These are phyloP conservation scores for Schizophyllum commune DNA, from an alignment of 1,284 basidiomycete species.

Conservation along the genomic window DNA sequence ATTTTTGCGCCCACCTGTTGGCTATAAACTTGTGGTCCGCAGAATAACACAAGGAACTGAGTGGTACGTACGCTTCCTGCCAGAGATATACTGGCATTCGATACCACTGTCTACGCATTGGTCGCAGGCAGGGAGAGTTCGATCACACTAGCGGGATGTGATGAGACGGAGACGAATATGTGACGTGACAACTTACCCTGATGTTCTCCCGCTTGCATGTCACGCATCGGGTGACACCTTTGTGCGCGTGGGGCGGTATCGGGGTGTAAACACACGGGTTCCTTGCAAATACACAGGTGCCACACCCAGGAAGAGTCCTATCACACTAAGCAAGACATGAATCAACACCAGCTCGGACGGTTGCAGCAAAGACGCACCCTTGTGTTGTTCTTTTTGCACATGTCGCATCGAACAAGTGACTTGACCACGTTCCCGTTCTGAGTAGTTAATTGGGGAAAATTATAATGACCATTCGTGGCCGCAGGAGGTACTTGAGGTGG, in stretches of 20 bases:
- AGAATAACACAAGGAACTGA: not conserved
- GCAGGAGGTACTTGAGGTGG: too few species aligned
- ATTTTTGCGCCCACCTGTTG: not conserved
- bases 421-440: constrained; percentile 32
- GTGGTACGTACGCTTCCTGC: not conserved
- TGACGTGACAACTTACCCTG: constrained; percentile 37
- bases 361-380: constrained; percentile 39
- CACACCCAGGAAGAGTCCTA: constrained; percentile 61
- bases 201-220: constrained; percentile 56
- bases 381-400: constrained; percentile 61
- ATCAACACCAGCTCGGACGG: not conserved
- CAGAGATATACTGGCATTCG: not conserved
- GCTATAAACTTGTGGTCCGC: not conserved
- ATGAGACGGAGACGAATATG: constrained; percentile 6
- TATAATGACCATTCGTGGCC: too few species aligned
- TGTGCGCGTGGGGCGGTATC: constrained; percentile 62
- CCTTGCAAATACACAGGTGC: constrained; percentile 57
- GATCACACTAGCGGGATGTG: constrained; percentile 43
- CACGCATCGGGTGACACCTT: constrained; percentile 67
- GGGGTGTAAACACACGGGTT: constrained; percentile 65
- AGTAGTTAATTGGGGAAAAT: too few species aligned
- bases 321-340: constrained; percentile 44
- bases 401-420: constrained; percentile 49
- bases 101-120: constrained; percentile 29
- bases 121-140: constrained; percentile 63